phyloP scores from a whole-genome alignment of 2,329 filamentous ascomycete genomes.

The Neurospora sp. region DNA sequence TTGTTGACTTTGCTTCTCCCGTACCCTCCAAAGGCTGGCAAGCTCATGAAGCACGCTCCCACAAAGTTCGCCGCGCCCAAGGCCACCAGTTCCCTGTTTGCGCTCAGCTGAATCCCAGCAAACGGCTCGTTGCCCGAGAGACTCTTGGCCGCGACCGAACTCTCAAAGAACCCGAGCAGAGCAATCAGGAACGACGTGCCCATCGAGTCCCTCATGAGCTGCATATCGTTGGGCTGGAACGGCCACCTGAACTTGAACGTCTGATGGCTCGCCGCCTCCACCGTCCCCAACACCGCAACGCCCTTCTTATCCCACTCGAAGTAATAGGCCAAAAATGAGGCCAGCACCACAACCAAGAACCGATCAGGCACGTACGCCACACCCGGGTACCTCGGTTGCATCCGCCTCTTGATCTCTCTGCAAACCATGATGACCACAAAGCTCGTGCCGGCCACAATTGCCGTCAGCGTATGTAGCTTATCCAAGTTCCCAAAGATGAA shows the following conservation, averaged over 20 bases:
- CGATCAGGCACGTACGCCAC: slow-evolving; percentile 89
- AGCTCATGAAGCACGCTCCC: slow-evolving; percentile 81
- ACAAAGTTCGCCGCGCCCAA: slow-evolving; percentile 85
- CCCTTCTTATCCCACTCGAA: slow-evolving; percentile 72
- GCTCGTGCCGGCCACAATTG: slow-evolving; percentile 64
- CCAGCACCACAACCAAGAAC: slow-evolving; percentile 78
- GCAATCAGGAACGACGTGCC: slow-evolving; percentile 89
- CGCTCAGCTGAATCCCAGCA: slow-evolving; percentile 70
- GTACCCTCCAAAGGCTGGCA: slow-evolving; percentile 93
- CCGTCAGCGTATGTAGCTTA: slow-evolving; percentile 64
- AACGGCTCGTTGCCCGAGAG: slow-evolving; percentile 62
- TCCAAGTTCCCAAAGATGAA: slow-evolving; percentile 63
- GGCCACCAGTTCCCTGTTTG: slow-evolving; percentile 88
- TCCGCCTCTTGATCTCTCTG: slow-evolving; percentile 68
- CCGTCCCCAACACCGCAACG: slow-evolving; percentile 72
- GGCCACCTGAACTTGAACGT: slow-evolving; percentile 78
- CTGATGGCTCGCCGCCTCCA: slow-evolving; percentile 63
- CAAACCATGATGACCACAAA: slow-evolving; percentile 88
- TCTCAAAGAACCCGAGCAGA: slow-evolving; percentile 96
- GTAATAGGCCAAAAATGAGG: slow-evolving; percentile 67
- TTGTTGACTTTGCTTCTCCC: slow-evolving; percentile 92
- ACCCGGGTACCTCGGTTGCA: slow-evolving; percentile 68
- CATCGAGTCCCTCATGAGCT: slow-evolving; percentile 76
- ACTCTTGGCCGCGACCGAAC: slow-evolving; percentile 89
- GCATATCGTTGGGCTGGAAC: slow-evolving; percentile 65